Evolutionary conservation across 495 filamentous ascomycete genomes (phyloP).

Genomic region (Talaromyces borbonicus): DNA sequence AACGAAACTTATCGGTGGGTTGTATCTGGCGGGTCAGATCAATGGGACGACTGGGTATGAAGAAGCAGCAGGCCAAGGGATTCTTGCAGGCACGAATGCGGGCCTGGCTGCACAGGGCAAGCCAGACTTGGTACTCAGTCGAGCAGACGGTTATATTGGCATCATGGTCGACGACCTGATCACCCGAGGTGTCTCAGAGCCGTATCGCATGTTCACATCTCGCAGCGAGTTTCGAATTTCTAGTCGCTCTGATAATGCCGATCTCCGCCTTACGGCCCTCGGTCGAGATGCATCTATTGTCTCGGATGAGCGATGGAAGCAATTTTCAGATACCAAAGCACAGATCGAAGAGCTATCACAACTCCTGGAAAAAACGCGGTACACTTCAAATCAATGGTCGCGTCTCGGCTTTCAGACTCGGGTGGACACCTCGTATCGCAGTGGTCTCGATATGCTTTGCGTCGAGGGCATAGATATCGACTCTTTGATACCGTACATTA

Average conservation of each 20-base stretch:
- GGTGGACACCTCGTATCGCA: slow-evolving; percentile 47
- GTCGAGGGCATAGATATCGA: slow-evolving; percentile 45
- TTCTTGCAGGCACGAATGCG: slow-evolving; percentile 89
- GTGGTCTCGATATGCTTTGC: slow-evolving; percentile 68
- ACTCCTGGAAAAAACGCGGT: slow-evolving; percentile 43
- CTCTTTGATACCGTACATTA: slow-evolving; percentile 43
- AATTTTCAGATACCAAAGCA: slow-evolving; percentile 49
- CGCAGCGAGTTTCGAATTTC: slow-evolving; percentile 92
- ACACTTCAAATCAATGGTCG: slow-evolving; percentile 54
- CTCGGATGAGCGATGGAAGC: slow-evolving; percentile 63
- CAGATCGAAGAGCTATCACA: slow-evolving; percentile 55
- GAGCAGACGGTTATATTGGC: slow-evolving; percentile 90
- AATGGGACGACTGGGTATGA: slow-evolving; percentile 98
- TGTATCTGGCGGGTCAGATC: slow-evolving; percentile 93
- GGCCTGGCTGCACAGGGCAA: slow-evolving; percentile 65
- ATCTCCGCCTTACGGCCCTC: slow-evolving; percentile 70
- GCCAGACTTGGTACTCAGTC: slow-evolving; percentile 53
- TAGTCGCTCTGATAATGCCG: slow-evolving; percentile 86
- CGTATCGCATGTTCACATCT: slow-evolving; percentile 97
- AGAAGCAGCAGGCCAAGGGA: slow-evolving; percentile 88
- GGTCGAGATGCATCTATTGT: slow-evolving; percentile 73
- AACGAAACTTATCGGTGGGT: slow-evolving; percentile 80
- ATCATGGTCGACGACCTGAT: slow-evolving; percentile 98
- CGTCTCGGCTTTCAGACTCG: slow-evolving; percentile 57
- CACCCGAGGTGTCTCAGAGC: slow-evolving; percentile 94